phyloP scores from a whole-genome alignment of 2,329 filamentous ascomycete species.

The Aspergillus udagawae region DNA sequence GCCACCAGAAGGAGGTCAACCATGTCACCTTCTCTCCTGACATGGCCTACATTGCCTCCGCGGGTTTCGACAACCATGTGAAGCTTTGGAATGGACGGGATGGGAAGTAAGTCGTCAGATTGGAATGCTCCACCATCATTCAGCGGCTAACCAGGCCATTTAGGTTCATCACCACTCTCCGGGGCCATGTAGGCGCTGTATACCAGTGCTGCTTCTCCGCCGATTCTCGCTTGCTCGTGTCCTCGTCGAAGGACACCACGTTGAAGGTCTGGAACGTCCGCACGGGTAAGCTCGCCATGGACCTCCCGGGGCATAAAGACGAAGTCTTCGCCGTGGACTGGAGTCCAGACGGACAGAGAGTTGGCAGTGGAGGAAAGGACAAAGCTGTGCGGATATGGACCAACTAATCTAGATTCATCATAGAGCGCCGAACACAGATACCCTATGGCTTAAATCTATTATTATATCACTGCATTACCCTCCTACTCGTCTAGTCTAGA shows the following conservation, averaged over 20 bases:
- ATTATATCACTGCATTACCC: not conserved
- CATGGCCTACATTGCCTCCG: slow-evolving; percentile 78
- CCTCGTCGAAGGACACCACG: slow-evolving; percentile 85
- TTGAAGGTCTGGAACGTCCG: slow-evolving; percentile 92
- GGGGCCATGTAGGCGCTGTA: slow-evolving; percentile 85
- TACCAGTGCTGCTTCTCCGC: slow-evolving; percentile 92
- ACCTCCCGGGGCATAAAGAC: slow-evolving; percentile 85
- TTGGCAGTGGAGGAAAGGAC: slow-evolving; percentile 90
- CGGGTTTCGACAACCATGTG: slow-evolving; percentile 90
- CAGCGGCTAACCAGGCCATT: slow-evolving; percentile 4
- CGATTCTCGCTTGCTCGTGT: slow-evolving; percentile 84
- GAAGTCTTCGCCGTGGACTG: slow-evolving; percentile 94
- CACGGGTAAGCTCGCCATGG: slow-evolving; percentile 73
- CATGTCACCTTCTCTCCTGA: slow-evolving; percentile 93
- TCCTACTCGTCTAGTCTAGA: not conserved
- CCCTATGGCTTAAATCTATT: not conserved
- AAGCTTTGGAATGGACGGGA: slow-evolving; percentile 83
- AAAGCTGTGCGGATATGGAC: slow-evolving; percentile 68
- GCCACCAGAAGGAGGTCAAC: slow-evolving; percentile 95
- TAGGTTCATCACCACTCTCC: slow-evolving; percentile 79
- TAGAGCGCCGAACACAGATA: not conserved
- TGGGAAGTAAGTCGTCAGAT: slow-evolving; percentile 45
- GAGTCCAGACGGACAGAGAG: slow-evolving; percentile 83
- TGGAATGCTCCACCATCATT: slow-evolving; percentile 3
- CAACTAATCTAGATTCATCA: slow-evolving; percentile 41